Evolutionary conservation across 2,329 filamentous ascomycete species (phyloP), one percentile per base, ranked within the genome.

Genomic region (Phaeoacremonium minimum): DNA sequence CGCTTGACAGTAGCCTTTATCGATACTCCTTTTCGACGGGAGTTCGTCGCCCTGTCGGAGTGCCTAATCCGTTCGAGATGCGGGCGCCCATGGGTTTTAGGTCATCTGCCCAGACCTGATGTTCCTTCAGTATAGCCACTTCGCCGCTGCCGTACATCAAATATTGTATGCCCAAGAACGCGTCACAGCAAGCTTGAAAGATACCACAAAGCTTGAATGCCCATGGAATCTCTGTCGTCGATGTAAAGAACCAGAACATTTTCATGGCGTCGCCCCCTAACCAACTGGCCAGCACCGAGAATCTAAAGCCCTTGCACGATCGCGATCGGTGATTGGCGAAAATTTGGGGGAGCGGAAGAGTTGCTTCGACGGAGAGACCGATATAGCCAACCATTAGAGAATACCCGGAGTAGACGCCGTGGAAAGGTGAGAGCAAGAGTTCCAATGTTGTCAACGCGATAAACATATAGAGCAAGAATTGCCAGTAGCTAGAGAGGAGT

Each of bases 221-320:
- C 73, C 75, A 74, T 0, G 87, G 86, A 19, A 93, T 87, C 50
- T 74, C 69, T 4, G 77, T 77, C 2, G 72, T 76, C 2, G 83
- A 76, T 3, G 81, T 85, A 43, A 90, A 84, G 66, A 91, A 93
- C 80, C 80, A 84, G 52, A 88, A 85, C 73, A 91, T 85, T 71
- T 94, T 94, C 81, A 93, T 88, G 7, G 76, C 70, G 59, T 94
- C 87, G 43, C 87, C 87, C 4, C 83, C 64, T 36, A 94, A 66
- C 87, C 87, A 94, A 57, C 82, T 88, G 18, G 71, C 75, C 40
- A 93, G 66, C 5, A 94, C 81, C 6, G 82, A 87, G 9, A 88
- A 54, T 13, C 87, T 75, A 61, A 94, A 88, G 6, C 87, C 87
- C 57, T 80, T 83, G 66, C 83, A 88, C 3, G 85, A 87, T 41